phyloP scores from a whole-genome alignment of 164 flowering plant genomes.

The Magnolia changhungtana region DNA sequence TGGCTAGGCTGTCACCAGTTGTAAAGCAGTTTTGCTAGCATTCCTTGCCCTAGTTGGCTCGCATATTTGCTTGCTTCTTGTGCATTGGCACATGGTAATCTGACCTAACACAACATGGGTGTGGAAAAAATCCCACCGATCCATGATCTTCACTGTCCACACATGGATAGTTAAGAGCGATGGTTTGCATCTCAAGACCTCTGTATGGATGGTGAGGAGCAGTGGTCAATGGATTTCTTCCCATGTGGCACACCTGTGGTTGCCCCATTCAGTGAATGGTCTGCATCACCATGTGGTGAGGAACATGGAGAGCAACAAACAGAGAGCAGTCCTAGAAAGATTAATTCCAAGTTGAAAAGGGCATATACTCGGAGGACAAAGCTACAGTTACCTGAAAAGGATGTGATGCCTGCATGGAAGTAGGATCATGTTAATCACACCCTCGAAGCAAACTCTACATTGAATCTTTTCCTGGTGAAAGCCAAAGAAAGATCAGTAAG shows the following conservation, averaged over 20 bases:
- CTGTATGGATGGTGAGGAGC: not conserved
- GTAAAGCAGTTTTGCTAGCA: too few relatives aligned
- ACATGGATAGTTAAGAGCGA: not conserved
- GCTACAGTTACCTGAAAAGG: slow-evolving; percentile 67
- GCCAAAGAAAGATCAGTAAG: not conserved
- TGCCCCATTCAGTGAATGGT: not conserved
- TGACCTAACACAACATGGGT: too few relatives aligned
- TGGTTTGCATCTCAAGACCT: not conserved
- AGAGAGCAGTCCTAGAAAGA: not conserved
- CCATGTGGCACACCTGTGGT: not conserved
- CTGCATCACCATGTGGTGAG: not conserved
- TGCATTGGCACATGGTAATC: too few relatives aligned
- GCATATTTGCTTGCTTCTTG: too few relatives aligned
- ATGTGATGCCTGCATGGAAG: slow-evolving; percentile 92
- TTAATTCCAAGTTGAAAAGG: too few relatives aligned
- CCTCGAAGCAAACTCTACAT: slow-evolving; percentile 81
- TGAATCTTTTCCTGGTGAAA: slow-evolving; percentile 71
- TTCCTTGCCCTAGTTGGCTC: too few relatives aligned
- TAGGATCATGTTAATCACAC: slow-evolving; percentile 67
- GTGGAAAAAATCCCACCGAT: too few relatives aligned
- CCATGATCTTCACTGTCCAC: not conserved
- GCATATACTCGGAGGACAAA: not conserved
- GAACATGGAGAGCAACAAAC: not conserved
- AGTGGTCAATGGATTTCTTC: not conserved
- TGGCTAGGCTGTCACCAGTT: too few relatives aligned